These are phyloP conservation scores for Phytophthora meadii DNA, from an alignment of 352 stramenopile genomes.

Conservation along the genomic window DNA sequence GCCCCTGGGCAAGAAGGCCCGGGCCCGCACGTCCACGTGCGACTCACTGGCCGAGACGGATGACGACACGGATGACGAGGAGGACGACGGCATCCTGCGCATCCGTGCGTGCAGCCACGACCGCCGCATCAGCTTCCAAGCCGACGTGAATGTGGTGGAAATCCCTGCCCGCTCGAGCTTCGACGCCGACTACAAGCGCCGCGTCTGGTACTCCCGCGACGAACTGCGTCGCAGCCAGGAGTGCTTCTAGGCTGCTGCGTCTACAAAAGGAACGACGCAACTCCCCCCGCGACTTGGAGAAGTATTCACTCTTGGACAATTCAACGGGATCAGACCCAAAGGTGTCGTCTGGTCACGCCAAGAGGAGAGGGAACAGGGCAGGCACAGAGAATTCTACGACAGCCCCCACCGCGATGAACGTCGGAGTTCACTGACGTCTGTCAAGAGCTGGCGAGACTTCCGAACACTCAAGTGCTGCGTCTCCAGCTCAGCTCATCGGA, in stretches of 20 bases:
- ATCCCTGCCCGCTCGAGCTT: constrained; percentile 78
- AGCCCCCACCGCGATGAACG: constrained; percentile 5
- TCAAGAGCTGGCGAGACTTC: constrained; percentile 17
- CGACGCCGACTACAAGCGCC: constrained; percentile 79
- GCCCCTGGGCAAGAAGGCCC: constrained; percentile 39
- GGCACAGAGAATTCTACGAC: not conserved
- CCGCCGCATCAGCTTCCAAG: constrained; percentile 81
- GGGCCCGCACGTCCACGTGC: constrained; percentile 61
- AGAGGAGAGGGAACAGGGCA: constrained; percentile 18
- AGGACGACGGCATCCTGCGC: constrained; percentile 59
- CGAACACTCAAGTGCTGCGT: constrained; percentile 1
- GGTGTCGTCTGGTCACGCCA: constrained; percentile 19
- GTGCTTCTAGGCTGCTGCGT: constrained; percentile 35
- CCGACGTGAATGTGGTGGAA: constrained; percentile 73
- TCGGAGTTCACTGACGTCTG: not conserved
- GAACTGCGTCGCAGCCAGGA: constrained; percentile 63
- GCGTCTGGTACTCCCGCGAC: constrained; percentile 79
- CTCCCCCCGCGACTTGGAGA: constrained; percentile 1
- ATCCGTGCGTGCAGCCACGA: constrained; percentile 71
- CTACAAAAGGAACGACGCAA: constrained; percentile 18
- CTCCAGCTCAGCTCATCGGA: constrained; percentile 1
- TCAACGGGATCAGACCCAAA: constrained; percentile 1
- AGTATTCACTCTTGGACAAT: not conserved
- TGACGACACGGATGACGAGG: constrained; percentile 71
- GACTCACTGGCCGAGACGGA: constrained; percentile 69